A percentile compares a stretch with the other conserved stretches of the same genome.
phyloP scores from a whole-genome alignment of 1,139 yeast species.

The Zhuliangozyma parablackwelliae region DNA sequence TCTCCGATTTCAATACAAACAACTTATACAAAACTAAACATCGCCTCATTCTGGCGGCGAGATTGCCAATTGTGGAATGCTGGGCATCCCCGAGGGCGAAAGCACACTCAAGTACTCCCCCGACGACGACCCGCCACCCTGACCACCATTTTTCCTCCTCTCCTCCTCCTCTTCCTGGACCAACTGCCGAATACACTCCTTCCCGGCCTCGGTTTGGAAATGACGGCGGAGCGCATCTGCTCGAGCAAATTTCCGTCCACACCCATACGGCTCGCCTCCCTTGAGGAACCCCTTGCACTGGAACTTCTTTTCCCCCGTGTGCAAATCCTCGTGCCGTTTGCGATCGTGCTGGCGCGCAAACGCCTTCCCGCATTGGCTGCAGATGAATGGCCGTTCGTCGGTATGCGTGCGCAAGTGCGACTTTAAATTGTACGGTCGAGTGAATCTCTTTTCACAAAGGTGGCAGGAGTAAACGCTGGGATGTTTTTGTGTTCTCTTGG shows the following conservation, averaged over 20 bases:
- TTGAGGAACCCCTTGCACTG: slow-evolving; percentile 74
- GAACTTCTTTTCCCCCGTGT: slow-evolving; percentile 84
- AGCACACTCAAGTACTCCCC: slow-evolving; percentile 2
- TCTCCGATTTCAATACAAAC: too few relatives aligned
- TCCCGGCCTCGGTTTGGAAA: slow-evolving; percentile 91
- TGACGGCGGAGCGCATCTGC: slow-evolving; percentile 95
- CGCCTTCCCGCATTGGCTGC: slow-evolving; percentile 85
- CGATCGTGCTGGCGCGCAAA: slow-evolving; percentile 96
- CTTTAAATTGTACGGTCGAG: slow-evolving; percentile 87
- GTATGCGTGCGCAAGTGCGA: slow-evolving; percentile 93
- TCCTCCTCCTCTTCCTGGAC: slow-evolving; percentile 56
- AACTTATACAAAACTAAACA: too few relatives aligned
- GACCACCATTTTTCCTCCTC: slow-evolving; percentile 6
- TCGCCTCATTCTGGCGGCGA: slow-evolving; percentile 7
- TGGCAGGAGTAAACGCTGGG: slow-evolving; percentile 81
- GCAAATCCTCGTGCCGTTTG: slow-evolving; percentile 89
- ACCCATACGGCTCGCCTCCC: slow-evolving; percentile 76
- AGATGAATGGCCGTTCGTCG: slow-evolving; percentile 85
- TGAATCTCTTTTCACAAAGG: slow-evolving; percentile 79
- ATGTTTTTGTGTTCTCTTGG: slow-evolving; percentile 61
- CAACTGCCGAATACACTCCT: slow-evolving; percentile 70
- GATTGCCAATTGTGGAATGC: slow-evolving; percentile 5
- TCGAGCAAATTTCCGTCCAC: slow-evolving; percentile 89
- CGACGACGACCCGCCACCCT: not conserved
- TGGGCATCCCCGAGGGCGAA: not conserved